Percentiles rank a stretch among this genome's conserved stretches.
Evolutionary conservation across 2,329 filamentous ascomycete genomes (phyloP).

Genomic region (Neopestalotiopsis sp.): DNA sequence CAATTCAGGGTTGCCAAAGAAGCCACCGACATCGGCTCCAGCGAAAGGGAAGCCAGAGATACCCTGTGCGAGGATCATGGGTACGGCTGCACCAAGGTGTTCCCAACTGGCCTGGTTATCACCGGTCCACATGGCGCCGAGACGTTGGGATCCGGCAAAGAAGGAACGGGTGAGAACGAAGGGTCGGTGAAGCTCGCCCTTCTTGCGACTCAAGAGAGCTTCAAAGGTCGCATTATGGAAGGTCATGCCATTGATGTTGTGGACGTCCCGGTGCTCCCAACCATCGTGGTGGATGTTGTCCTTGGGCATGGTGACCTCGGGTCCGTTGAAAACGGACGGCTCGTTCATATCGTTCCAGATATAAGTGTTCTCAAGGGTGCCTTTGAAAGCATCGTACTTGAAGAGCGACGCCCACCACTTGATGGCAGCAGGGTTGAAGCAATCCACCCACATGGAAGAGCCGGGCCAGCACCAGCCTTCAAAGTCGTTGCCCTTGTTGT

Average conservation of each 20-base stretch:
- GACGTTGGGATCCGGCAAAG: slow-evolving; percentile 86
- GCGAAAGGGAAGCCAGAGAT: slow-evolving; percentile 93
- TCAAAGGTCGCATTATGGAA: slow-evolving; percentile 94
- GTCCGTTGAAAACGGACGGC: slow-evolving; percentile 97
- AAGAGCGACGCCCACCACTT: slow-evolving; percentile 93
- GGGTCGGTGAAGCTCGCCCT: slow-evolving; percentile 82
- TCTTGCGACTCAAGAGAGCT: slow-evolving; percentile 82
- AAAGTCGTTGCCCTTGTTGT: slow-evolving; percentile 87
- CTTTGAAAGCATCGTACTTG: slow-evolving; percentile 86
- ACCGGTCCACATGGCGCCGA: slow-evolving; percentile 98
- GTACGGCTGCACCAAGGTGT: slow-evolving; percentile 85
- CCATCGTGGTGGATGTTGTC: slow-evolving; percentile 90
- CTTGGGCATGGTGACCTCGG: slow-evolving; percentile 98
- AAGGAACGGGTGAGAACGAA: slow-evolving; percentile 94
- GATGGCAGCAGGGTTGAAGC: slow-evolving; percentile 89
- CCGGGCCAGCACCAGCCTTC: slow-evolving; percentile 99
- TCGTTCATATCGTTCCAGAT: slow-evolving; percentile 99
- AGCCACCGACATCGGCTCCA: slow-evolving; percentile 94
- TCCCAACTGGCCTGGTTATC: slow-evolving; percentile 96
- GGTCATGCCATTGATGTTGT: slow-evolving; percentile 95
- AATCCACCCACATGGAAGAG: slow-evolving; percentile 94
- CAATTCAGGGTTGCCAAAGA: slow-evolving; percentile 95
- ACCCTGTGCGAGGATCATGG: slow-evolving; percentile 92
- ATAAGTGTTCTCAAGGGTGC: slow-evolving; percentile 83
- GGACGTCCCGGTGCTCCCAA: slow-evolving; percentile 97